phyloP scores from a whole-genome alignment of 176 grass and related monocot species.

The Bolboschoenus planiculmis region DNA sequence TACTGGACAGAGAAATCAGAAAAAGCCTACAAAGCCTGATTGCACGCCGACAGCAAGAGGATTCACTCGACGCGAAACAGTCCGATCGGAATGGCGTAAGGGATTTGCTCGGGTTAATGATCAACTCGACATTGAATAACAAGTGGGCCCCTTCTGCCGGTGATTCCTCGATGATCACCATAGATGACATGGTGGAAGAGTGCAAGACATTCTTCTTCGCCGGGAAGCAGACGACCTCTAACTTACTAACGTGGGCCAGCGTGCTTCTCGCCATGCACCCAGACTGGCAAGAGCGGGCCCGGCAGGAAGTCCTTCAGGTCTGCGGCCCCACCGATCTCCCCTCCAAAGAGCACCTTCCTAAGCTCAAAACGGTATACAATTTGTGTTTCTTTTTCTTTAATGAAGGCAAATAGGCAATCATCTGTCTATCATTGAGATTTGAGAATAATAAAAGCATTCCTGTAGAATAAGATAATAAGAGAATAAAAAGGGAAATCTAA shows the following conservation, averaged over 20 bases:
- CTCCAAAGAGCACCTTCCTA: constrained; percentile 60
- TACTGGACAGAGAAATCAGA: constrained; percentile 55
- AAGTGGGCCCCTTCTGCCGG: neutral
- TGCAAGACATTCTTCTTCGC: constrained; percentile 99
- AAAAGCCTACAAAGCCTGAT: constrained; percentile 50
- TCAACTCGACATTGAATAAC: constrained; percentile 37
- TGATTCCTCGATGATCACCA: constrained; percentile 30
- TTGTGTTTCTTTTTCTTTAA: neutral
- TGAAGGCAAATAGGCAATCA: neutral
- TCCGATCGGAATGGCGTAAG: constrained; percentile 19
- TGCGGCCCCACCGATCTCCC: constrained; percentile 58
- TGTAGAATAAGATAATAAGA: neutral
- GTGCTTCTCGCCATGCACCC: constrained; percentile 97
- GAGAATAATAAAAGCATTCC: neutral
- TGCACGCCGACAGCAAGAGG: constrained; percentile 38
- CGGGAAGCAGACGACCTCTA: constrained; percentile 91
- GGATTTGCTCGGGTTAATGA: constrained; percentile 72
- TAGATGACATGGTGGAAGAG: constrained; percentile 82
- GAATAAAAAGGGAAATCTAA: neutral
- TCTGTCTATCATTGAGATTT: neutral
- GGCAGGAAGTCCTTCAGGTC: constrained; percentile 54
- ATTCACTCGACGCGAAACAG: neutral
- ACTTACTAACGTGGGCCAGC: constrained; percentile 74
- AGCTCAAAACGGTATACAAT: constrained; percentile 56
- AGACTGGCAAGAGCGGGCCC: constrained; percentile 75